Evolutionary conservation across 2,329 filamentous ascomycete genomes (phyloP), one percentile per base, ranked within the genome.

Genomic region (Corinectria fuckeliana): DNA sequence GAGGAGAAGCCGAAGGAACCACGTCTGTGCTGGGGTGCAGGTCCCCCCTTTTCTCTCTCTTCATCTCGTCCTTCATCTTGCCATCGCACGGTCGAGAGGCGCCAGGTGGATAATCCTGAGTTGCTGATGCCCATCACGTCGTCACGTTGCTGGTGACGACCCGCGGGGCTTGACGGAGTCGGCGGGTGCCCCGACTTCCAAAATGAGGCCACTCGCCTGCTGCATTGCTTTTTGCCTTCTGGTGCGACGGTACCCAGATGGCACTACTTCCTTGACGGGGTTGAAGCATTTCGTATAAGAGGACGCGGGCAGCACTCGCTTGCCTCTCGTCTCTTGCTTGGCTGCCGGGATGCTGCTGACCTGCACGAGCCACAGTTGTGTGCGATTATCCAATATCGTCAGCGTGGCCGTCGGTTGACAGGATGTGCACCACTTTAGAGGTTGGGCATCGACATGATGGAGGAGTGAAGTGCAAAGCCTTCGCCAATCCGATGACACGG

Each of bases 11-110:
- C 45, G 41, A 63, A 58, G 59, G 63, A 60, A 65, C 56, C 55
- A 49, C 54, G 55, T 55, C 61, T 68, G 57, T 68, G 67, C 67
- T 68, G 62, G 58, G 58, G 54, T 64, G 53, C 59, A 57, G 54
- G 50, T 56, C 62, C 52, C 42, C 32, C 59, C 56, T 63, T 36
- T 49, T 52, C 55, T 32, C 57, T 47, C 18, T 25, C 18, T 45
- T n/a, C 42, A 53, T 56, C 58, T 34, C 50, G 64, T 60, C 49
- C 48, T 58, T 50, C 18, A n/a, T 36, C n/a, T n/a, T 3, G 47
- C 26, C 44, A 36, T 36, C 55, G 50, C 18, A 42, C 54, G 48
- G 23, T 61, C 50, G 60, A 60, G 41, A 18, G 20, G 23, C 28
- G 28, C 38, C 52, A 52, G 51, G 59, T 63, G 60, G 63, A 63